Percentiles rank a stretch among this genome's conserved stretches.
Evolutionary conservation across 352 stramenopile species (phyloP).

Genomic region (Phytophthora vignae): DNA sequence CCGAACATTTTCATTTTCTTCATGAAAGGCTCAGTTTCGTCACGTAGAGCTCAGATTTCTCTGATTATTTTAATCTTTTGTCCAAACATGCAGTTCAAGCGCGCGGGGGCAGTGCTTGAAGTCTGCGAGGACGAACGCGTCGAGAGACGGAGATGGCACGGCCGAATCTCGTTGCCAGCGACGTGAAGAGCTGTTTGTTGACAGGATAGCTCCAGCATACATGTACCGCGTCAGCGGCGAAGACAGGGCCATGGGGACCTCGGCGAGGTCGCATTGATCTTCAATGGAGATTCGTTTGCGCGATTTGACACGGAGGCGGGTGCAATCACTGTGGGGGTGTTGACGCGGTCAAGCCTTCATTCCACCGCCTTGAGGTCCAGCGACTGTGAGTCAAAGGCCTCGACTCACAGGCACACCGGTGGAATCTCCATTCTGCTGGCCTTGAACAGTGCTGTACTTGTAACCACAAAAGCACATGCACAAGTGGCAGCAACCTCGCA

Average conservation of each 20-base stretch:
- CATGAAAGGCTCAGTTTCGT: background rate
- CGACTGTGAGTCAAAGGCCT: no score
- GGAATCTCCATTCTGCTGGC: no score
- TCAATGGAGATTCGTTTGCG: background rate
- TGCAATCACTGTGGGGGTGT: background rate
- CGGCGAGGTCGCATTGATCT: background rate
- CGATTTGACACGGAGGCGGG: background rate
- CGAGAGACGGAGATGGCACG: background rate
- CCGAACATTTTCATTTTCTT: no score
- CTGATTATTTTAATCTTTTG: background rate
- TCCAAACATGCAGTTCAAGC: background rate
- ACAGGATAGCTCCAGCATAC: background rate
- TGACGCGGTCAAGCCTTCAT: no score
- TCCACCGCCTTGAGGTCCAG: no score
- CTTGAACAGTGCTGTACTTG: no score
- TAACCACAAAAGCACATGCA: no score
- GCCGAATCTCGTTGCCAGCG: background rate
- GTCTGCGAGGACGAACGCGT: background rate
- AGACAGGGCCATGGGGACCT: background rate
- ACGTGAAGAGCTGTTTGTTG: background rate
- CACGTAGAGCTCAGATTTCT: background rate
- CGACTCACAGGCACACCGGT: no score
- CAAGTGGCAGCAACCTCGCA: no score
- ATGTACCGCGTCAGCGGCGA: background rate
- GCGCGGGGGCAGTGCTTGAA: background rate